Evolutionary conservation across 1,139 yeast genomes (phyloP).

Genomic region (Groenewaldozyma auringiensis): DNA sequence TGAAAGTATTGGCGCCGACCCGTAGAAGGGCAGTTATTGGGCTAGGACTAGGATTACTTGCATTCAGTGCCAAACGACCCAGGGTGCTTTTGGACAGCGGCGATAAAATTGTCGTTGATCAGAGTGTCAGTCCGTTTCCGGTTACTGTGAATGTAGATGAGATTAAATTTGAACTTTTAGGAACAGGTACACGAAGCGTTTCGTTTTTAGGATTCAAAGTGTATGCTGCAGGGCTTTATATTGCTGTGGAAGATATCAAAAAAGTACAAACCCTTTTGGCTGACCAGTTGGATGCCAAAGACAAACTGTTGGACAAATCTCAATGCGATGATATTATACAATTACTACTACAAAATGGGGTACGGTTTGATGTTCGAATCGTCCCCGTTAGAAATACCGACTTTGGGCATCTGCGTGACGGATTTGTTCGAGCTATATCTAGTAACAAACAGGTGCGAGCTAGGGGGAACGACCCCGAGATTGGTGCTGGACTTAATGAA

Average conservation of each 20-base stretch:
- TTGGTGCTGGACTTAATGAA: constrained; percentile 32
- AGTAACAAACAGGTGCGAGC: constrained; percentile 41
- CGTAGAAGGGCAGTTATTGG: no score
- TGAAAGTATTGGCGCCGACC: no score
- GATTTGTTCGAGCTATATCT: constrained; percentile 69
- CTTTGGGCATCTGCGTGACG: constrained; percentile 81
- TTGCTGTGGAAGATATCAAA: constrained; percentile 50
- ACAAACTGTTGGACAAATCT: constrained; percentile 44
- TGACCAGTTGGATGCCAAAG: constrained; percentile 9
- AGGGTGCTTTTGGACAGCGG: no score
- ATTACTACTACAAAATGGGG: constrained; percentile 50
- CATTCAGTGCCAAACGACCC: no score
- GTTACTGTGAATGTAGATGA: constrained; percentile 19
- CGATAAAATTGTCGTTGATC: background rate
- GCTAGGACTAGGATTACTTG: no score
- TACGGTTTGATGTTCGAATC: constrained; percentile 62
- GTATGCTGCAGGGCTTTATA: constrained; percentile 76
- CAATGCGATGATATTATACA: constrained; percentile 49
- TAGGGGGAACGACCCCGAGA: constrained; percentile 20
- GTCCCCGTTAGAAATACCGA: constrained; percentile 87
- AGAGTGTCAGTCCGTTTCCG: constrained; percentile 29
- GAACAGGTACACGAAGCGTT: constrained; percentile 74
- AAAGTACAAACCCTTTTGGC: constrained; percentile 40
- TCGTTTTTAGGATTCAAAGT: constrained; percentile 80
- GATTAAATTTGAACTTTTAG: constrained; percentile 46